Evolutionary conservation across 2,329 filamentous ascomycete species (phyloP), one percentile per base, ranked within the genome.

Genomic region (Cladosporium sp.): DNA sequence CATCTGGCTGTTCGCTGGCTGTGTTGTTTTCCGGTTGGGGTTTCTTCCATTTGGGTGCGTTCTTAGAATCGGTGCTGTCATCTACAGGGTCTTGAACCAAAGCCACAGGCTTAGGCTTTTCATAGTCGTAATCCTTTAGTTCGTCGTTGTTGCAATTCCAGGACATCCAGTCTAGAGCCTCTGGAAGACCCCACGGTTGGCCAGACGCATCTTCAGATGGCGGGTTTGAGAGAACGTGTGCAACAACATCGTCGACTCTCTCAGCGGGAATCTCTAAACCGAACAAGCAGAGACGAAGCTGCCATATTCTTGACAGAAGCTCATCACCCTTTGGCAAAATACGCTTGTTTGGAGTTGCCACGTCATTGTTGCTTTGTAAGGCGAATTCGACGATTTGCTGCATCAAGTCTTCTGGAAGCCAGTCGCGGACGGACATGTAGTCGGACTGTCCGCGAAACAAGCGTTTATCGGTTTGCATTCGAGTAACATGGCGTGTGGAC

Each of bases 141-240:
- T 64, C 60, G 18, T 53, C 56, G 20, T 50, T 32, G 12, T 77
- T 71, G 59, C 85, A 88, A 63, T 93, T 81, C 56, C 88, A 74
- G n/a, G 89, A 88, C 48, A 97, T 77, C 88, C 90, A 95, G 59
- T 96, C 88, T 16, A 98, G 67, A 20, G 87, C 83, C 68, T 95
- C 91, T 54, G 94, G 85, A 30, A 97, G 72, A 8, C 91, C 90
- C 87, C 89, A 95, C 12, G 90, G 78, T 38, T 77, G 77, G 18
- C 72, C 62, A 2, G 75, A 71, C 49, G 85, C 77, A 54, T 82
- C 83, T 25, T 68, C 66, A 51, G 67, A 61, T 12, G 83, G 77
- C 22, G 82, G 82, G 56, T 48, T 40, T 30, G 83, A 77, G 49
- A 91, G 68, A 38, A 89, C 76, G 62, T 85, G 75, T 57, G 79